Percentiles rank a stretch among this genome's conserved stretches.
Conservation (phyloP, 1,139 yeast species). For the Yamadazyma membranifaciens region DNA sequence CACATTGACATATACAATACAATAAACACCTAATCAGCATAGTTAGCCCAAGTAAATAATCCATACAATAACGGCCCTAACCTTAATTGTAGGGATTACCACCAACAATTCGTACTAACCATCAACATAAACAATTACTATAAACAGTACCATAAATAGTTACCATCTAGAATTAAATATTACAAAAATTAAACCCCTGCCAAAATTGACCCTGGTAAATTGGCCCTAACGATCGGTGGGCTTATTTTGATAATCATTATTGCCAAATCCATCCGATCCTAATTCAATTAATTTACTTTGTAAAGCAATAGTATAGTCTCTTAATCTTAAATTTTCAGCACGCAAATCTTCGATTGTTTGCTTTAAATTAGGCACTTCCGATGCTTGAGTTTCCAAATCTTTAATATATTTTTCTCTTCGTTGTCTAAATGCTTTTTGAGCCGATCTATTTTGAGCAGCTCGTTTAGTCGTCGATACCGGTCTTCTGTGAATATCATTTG, state of each 20-base stretch:
- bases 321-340: slow-evolving; percentile 66
- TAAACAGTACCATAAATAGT: no score
- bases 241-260: slow-evolving; percentile 3
- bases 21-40: no score
- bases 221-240: background rate
- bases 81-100: no score
- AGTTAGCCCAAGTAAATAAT: no score
- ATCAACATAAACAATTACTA: no score
- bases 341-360: slow-evolving; percentile 63
- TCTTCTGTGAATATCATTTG: slow-evolving; percentile 16
- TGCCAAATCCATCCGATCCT: slow-evolving; percentile 16
- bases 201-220: no score
- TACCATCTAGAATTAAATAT: background rate
- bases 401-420: slow-evolving; percentile 76
- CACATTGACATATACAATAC: no score
- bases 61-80: no score
- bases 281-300: slow-evolving; percentile 64
- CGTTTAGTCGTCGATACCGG: slow-evolving; percentile 68
- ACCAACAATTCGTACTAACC: no score
- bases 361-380: slow-evolving; percentile 57
- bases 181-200: no score
- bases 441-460: slow-evolving; percentile 85
- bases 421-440: slow-evolving; percentile 84
- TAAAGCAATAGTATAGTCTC: slow-evolving; percentile 69
- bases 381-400: slow-evolving; percentile 70